A percentile compares a stretch with the other conserved stretches of the same genome.
phyloP scores from a whole-genome alignment of 805 yeast genomes.

The Spathaspora hagerdaliae region DNA sequence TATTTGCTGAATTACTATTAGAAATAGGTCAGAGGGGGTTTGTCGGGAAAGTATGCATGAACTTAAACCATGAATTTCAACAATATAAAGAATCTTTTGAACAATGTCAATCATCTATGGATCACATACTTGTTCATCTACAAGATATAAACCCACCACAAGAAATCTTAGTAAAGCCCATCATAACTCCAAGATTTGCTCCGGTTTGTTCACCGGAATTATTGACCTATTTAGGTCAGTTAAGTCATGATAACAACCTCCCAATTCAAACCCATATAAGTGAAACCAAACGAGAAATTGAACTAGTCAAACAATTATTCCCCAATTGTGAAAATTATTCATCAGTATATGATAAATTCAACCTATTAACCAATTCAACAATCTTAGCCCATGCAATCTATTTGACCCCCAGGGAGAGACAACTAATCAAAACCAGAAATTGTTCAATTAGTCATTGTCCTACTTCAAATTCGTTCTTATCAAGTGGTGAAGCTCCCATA shows the following conservation, averaged over 20 bases:
- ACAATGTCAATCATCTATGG: conserved; percentile 52
- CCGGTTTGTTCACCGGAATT: conserved; percentile 73
- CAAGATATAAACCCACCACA: conserved; percentile 48
- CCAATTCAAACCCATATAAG: conserved; percentile 90
- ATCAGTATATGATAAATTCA: conserved; percentile 66
- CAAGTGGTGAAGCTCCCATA: conserved; percentile 88
- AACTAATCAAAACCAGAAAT: conserved; percentile 47
- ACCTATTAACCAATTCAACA: conserved; percentile 60
- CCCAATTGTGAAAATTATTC: conserved; percentile 71
- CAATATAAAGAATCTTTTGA: conserved; percentile 62
- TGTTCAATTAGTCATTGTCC: conserved; percentile 93
- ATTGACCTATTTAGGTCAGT: conserved; percentile 58
- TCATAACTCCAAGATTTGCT: conserved; percentile 91
- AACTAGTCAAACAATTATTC: conserved; percentile 66
- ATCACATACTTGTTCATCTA: conserved; percentile 55
- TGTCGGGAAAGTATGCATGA: conserved; percentile 94
- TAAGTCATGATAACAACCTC: conserved; percentile 44
- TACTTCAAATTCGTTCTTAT: conserved; percentile 78
- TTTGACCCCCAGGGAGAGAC: conserved; percentile 59
- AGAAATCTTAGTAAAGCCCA: conserved; percentile 56
- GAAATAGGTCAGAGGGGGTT: conserved; percentile 78
- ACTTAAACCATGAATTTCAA: conserved; percentile 61
- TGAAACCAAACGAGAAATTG: conserved; percentile 74
- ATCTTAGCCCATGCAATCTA: conserved; percentile 90
- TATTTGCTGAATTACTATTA: conserved; percentile 70